Percentiles rank a stretch among this genome's conserved stretches.
These are phyloP conservation scores for Trypanosoma theileri DNA, from an alignment of 208 protist species.

Conservation along the genomic window DNA sequence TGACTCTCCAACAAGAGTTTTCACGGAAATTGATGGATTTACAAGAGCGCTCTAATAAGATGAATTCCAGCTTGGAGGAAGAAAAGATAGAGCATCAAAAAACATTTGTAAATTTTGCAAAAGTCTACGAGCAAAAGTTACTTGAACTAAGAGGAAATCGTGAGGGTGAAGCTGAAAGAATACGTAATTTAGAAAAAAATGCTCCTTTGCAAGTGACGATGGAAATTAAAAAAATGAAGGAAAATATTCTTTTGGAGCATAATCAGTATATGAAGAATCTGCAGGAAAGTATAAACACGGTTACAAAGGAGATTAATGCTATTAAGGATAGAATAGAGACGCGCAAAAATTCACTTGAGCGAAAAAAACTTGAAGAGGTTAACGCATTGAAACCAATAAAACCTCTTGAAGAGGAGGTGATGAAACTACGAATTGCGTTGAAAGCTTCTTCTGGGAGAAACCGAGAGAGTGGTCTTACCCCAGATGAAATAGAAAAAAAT, in stretches of 20 bases:
- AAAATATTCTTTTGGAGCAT: constrained; percentile 10
- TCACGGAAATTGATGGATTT: neutral
- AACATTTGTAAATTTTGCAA: neutral
- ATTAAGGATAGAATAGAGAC: neutral
- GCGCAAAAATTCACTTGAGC: neutral
- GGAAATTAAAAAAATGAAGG: constrained; percentile 11
- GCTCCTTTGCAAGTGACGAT: constrained; percentile 13
- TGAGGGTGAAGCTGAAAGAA: constrained; percentile 5
- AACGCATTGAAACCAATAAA: constrained; percentile 15
- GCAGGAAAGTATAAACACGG: neutral
- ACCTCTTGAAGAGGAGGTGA: constrained; percentile 15
- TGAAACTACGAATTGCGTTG: neutral
- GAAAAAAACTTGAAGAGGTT: constrained; percentile 1
- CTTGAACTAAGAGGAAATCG: constrained; percentile 3
- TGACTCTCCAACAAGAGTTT: neutral
- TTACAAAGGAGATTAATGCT: constrained; percentile 2
- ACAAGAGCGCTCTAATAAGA: neutral
- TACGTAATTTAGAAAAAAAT: constrained; percentile 16
- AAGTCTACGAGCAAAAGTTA: neutral
- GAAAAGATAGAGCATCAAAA: constrained; percentile 1
- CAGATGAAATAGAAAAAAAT: neutral
- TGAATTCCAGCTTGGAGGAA: neutral
- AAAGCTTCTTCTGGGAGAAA: neutral
- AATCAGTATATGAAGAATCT: constrained; percentile 8
- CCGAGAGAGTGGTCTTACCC: constrained; percentile 6